Percentiles rank a stretch among this genome's conserved stretches.
Conservation (phyloP, 148 eudicot species). For the Pharnaceum exiguum region DNA sequence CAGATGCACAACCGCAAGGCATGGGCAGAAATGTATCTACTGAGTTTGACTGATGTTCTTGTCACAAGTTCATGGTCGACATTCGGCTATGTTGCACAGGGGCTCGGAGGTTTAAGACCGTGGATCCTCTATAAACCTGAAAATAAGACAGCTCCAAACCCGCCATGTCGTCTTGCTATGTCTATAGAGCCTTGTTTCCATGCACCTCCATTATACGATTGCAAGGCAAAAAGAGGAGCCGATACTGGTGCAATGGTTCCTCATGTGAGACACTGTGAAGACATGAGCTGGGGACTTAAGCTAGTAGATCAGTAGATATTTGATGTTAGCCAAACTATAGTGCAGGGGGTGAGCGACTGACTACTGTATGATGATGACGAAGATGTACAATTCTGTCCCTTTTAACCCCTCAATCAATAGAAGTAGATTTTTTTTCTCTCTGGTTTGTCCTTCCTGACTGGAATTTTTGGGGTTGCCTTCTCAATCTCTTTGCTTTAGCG, state of each 20-base stretch:
- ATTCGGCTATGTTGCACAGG: slow-evolving; percentile 65
- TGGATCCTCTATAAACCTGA: slow-evolving; percentile 59
- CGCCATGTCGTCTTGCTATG: slow-evolving; percentile 42
- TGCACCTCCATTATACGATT: slow-evolving; percentile 53
- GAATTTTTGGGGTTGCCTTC: too few relatives aligned
- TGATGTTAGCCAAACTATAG: background rate
- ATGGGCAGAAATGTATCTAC: slow-evolving; percentile 66
- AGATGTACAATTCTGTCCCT: too few relatives aligned
- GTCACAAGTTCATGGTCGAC: slow-evolving; percentile 66
- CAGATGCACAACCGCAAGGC: slow-evolving; percentile 44
- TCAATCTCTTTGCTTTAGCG: too few relatives aligned
- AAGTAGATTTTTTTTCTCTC: too few relatives aligned
- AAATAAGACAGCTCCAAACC: slow-evolving; percentile 38
- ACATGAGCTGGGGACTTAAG: slow-evolving; percentile 64
- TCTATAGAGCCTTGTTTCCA: slow-evolving; percentile 70
- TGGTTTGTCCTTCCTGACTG: too few relatives aligned
- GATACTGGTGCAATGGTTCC: slow-evolving; percentile 49
- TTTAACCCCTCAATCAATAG: too few relatives aligned
- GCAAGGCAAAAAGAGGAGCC: slow-evolving; percentile 34
- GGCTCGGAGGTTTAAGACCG: slow-evolving; percentile 62
- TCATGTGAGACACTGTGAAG: slow-evolving; percentile 58
- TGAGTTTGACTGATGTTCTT: slow-evolving; percentile 49
- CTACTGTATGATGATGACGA: background rate
- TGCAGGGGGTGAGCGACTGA: too few relatives aligned
- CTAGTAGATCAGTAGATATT: slow-evolving; percentile 28